Evolutionary conservation across 108 stramenopile species (phyloP).

Genomic region (Cyclotella choctawhatcheeana): DNA sequence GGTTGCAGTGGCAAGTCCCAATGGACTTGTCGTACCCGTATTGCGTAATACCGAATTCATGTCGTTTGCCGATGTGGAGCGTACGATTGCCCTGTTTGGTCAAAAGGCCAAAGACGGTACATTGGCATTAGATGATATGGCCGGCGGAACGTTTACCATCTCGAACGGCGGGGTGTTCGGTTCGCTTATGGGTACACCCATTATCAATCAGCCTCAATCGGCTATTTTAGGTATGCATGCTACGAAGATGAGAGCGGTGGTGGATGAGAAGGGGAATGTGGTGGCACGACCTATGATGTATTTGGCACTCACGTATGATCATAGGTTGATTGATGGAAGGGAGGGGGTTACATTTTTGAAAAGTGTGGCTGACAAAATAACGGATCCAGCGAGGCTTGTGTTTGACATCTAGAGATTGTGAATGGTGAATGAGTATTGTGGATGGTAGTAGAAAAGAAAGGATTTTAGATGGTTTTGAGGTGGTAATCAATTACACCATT

Average conservation of each 20-base stretch:
- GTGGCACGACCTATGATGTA: slow-evolving; percentile 99
- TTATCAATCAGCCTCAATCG: slow-evolving; percentile 99
- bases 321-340: slow-evolving; percentile 99
- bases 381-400: slow-evolving; percentile 93
- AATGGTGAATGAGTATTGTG: too few relatives aligned
- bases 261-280: slow-evolving; percentile 94
- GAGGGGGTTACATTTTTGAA: slow-evolving; percentile 99
- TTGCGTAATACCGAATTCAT: slow-evolving; percentile 97
- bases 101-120: slow-evolving; percentile 93
- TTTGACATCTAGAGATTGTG: slow-evolving; percentile 79
- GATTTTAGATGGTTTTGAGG: too few relatives aligned
- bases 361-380: slow-evolving; percentile 96
- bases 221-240: slow-evolving; percentile 99
- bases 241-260: slow-evolving; percentile 98
- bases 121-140: slow-evolving; percentile 98
- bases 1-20: slow-evolving; percentile 97
- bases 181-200: slow-evolving; percentile 98
- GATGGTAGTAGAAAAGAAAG: too few relatives aligned
- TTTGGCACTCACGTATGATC: slow-evolving; percentile 99
- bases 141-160: slow-evolving; percentile 99
- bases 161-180: slow-evolving; percentile 99
- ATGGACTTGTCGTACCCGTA: slow-evolving; percentile 98
- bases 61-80: slow-evolving; percentile 97
- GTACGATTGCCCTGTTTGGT: slow-evolving; percentile 94
- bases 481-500: too few relatives aligned